Conservation (phyloP, 371 early-diverging fungal species). For the Mucor sp. region DNA sequence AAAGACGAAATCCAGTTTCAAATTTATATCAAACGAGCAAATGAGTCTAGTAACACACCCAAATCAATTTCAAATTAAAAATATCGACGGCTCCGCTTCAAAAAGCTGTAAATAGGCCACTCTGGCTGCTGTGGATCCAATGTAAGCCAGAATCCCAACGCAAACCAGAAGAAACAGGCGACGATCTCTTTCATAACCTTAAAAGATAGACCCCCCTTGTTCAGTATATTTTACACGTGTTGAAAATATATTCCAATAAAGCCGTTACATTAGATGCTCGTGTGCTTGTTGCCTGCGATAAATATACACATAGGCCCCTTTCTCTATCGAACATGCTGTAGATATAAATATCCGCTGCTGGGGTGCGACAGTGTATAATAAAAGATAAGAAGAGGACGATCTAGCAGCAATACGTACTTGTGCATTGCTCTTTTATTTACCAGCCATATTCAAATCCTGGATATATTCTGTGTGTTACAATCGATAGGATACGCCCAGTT, state of each 20-base stretch:
- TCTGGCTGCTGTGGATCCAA: neutral
- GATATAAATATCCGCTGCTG: neutral
- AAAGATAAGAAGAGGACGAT: neutral
- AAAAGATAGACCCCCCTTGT: neutral
- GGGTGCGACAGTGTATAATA: neutral
- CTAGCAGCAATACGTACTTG: neutral
- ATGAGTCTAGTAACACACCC: neutral
- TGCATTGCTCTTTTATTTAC: neutral
- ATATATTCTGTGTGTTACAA: conserved; percentile 11
- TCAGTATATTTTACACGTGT: neutral
- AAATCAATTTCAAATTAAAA: neutral
- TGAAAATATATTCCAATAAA: neutral
- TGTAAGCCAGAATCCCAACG: neutral
- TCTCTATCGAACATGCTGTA: neutral
- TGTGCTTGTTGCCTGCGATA: neutral
- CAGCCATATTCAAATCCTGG: neutral
- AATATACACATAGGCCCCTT: neutral
- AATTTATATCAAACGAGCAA: neutral
- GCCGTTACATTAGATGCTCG: neutral
- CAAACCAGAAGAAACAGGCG: neutral
- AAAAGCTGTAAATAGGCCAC: neutral
- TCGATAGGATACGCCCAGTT: conserved; percentile 28
- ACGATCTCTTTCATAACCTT: neutral
- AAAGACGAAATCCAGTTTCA: neutral
- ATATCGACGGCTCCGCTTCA: neutral